Conservation (phyloP, 2,329 filamentous ascomycete species). For the Drechslerella dactyloides region DNA sequence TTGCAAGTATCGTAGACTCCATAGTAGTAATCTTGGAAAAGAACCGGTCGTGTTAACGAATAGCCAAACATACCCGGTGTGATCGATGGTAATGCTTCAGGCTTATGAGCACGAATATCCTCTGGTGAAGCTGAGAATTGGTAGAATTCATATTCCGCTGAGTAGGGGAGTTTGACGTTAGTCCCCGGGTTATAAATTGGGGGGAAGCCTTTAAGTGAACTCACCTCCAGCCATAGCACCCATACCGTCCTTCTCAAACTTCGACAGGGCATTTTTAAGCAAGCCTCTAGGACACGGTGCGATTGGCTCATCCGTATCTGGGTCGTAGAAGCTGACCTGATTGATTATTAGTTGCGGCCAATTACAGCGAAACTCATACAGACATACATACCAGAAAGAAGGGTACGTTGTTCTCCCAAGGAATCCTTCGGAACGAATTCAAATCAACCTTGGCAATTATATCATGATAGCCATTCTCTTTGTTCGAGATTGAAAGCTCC, state of each 20-base stretch:
- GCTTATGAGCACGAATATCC: conserved; percentile 73
- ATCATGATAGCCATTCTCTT: conserved; percentile 87
- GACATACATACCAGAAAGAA: conserved; percentile 52
- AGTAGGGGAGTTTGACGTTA: conserved; percentile 4
- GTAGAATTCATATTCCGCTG: conserved; percentile 95
- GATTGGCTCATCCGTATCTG: conserved; percentile 73
- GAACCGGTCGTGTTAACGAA: conserved; percentile 81
- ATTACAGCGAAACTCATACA: background rate
- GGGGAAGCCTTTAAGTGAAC: conserved; percentile 54
- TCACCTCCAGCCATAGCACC: conserved; percentile 87
- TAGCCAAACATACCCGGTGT: conserved; percentile 98
- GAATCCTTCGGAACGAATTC: conserved; percentile 77
- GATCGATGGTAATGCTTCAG: conserved; percentile 70
- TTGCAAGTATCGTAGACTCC: conserved; percentile 78
- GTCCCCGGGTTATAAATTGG: background rate
- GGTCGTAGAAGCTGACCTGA: conserved; percentile 76
- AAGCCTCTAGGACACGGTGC: conserved; percentile 80
- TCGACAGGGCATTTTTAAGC: conserved; percentile 71
- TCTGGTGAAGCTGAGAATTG: conserved; percentile 73
- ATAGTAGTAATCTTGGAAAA: conserved; percentile 93
- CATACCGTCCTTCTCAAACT: conserved; percentile 72
- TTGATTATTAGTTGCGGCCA: background rate
- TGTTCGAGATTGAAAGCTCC: conserved; percentile 86
- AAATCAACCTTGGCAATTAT: conserved; percentile 82
- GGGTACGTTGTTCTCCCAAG: conserved; percentile 70